A percentile compares a stretch with the other conserved stretches of the same genome.
Evolutionary conservation across 495 filamentous ascomycete species (phyloP).

Genomic region (Penicillium soppii): DNA sequence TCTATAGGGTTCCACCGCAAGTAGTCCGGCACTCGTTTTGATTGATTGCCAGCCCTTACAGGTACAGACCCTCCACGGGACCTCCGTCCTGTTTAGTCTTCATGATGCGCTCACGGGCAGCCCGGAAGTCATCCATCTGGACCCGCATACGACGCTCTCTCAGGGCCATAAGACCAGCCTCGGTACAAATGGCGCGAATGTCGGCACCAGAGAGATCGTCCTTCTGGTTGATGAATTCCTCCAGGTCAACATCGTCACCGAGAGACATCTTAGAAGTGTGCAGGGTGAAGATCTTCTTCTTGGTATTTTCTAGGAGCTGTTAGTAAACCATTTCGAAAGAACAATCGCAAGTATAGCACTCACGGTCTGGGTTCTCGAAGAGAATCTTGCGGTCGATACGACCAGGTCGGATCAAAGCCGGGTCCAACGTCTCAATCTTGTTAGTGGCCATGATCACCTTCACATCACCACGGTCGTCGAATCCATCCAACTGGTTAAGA

Average conservation of each 20-base stretch:
- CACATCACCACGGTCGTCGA: constrained; percentile 98
- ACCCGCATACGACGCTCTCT: constrained; percentile 96
- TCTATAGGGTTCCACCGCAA: constrained; percentile 11
- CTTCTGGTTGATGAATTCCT: constrained; percentile 98
- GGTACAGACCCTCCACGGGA: constrained; percentile 90
- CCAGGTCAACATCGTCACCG: constrained; percentile 90
- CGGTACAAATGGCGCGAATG: constrained; percentile 98
- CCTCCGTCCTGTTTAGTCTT: constrained; percentile 99
- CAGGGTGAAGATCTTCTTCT: constrained; percentile 99
- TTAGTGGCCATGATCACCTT: constrained; percentile 99
- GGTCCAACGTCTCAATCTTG: constrained; percentile 98
- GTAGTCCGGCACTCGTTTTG: constrained; percentile 4
- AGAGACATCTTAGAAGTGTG: constrained; percentile 99
- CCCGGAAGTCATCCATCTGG: constrained; percentile 96
- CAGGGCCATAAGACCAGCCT: constrained; percentile 93
- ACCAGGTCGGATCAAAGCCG: constrained; percentile 92
- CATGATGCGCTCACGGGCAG: constrained; percentile 89
- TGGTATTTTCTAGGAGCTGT: constrained; percentile 75
- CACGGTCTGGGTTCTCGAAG: constrained; percentile 97
- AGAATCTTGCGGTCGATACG: constrained; percentile 99
- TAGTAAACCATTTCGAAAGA: constrained; percentile 18
- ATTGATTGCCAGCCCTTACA: constrained; percentile 57
- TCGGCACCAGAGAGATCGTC: constrained; percentile 97
- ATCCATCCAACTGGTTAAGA: constrained; percentile 97
- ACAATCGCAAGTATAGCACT: constrained; percentile 24